Conservation (phyloP, 2,329 filamentous ascomycete species). For the Diaporthe citri region DNA sequence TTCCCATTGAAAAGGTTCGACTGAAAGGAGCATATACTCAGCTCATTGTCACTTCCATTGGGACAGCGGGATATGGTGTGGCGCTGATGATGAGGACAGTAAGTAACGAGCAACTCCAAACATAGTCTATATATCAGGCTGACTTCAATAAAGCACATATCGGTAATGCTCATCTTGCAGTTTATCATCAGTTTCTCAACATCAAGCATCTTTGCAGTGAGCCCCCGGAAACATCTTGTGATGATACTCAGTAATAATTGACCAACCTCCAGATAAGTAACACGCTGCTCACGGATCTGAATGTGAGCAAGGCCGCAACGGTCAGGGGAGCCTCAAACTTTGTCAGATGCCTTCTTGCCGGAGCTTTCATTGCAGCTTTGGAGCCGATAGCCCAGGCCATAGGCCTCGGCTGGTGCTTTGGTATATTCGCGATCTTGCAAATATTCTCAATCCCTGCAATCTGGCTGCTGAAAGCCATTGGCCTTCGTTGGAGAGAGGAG, state of each 20-base stretch:
- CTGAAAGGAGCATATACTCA: conserved; percentile 5
- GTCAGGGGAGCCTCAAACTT: neutral
- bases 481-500: neutral
- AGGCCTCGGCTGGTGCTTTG: conserved; percentile 10
- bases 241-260: neutral
- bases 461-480: neutral
- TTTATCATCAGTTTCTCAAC: conserved; percentile 7
- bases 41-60: neutral
- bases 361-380: neutral
- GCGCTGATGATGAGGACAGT: conserved; percentile 2
- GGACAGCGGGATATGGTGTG: neutral
- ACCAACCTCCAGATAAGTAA: neutral
- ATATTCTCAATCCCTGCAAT: neutral
- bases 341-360: conserved; percentile 7
- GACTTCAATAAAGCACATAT: neutral
- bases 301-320: neutral
- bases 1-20: conserved; percentile 4
- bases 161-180: conserved; percentile 10
- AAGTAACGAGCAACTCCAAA: accelerated
- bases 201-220: neutral
- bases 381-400: neutral
- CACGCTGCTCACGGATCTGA: conserved; percentile 4
- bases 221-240: neutral
- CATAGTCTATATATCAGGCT: neutral
- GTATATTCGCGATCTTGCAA: neutral